A percentile compares a stretch with the other conserved stretches of the same genome.
These are phyloP conservation scores for Solanum rostratum DNA, from an alignment of 257 asterid genomes.

Conservation along the genomic window DNA sequence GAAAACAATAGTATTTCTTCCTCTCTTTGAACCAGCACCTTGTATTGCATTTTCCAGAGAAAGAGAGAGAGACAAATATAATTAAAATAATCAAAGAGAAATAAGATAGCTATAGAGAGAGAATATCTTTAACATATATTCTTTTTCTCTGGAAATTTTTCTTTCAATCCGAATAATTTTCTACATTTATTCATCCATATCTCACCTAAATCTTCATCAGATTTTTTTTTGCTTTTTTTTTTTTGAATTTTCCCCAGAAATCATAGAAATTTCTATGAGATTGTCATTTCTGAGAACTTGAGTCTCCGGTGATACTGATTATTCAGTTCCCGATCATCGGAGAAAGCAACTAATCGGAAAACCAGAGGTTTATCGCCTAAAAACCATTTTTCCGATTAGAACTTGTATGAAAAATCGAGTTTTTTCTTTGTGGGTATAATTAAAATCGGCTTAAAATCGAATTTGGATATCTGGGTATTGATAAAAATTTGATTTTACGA, in stretches of 20 bases:
- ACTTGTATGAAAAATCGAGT: not conserved
- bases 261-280: not conserved
- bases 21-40: conserved; percentile 7
- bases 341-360: conserved; percentile 10
- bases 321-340: not conserved
- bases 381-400: not conserved
- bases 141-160: conserved; percentile 18
- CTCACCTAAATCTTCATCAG: not conserved
- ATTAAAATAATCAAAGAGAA: not conserved
- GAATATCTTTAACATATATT: conserved; percentile 37
- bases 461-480: conserved; percentile 4
- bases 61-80: not conserved
- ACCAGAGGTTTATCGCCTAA: not conserved
- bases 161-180: conserved; percentile 24
- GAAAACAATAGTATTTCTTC: not conserved
- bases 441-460: not conserved
- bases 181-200: conserved; percentile 8
- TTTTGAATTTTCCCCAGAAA: not conserved
- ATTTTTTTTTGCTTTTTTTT: not conserved
- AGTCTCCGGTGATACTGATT: conserved; percentile 2
- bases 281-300: not conserved
- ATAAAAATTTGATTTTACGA: conserved; percentile 14
- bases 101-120: conserved; percentile 4
- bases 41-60: conserved; percentile 1
- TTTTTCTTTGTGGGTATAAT: not conserved